Percentiles rank a stretch among this genome's conserved stretches.
Conservation (phyloP, 176 grass and related monocot genomes). For the Lolium multiflorum region DNA sequence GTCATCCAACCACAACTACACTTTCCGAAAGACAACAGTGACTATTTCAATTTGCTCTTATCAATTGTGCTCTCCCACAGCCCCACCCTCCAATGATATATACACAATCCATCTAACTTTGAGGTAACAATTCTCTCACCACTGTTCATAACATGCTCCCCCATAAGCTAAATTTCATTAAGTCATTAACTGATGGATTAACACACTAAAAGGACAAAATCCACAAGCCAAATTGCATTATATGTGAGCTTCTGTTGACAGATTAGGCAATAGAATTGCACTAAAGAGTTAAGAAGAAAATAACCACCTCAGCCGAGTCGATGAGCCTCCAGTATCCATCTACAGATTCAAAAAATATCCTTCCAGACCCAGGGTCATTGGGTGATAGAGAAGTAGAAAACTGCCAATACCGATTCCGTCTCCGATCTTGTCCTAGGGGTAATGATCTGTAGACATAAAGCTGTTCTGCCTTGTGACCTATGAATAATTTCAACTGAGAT, state of each 20-base stretch:
- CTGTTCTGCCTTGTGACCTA: constrained; percentile 87
- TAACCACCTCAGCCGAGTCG: constrained; percentile 84
- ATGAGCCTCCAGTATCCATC: constrained; percentile 86
- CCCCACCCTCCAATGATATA: neutral
- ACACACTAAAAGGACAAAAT: constrained; percentile 24
- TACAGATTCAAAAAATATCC: constrained; percentile 93
- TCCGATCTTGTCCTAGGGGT: constrained; percentile 98
- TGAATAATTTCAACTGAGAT: constrained; percentile 84
- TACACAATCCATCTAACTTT: neutral
- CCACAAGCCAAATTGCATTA: neutral
- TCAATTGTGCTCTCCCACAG: neutral
- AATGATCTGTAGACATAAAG: constrained; percentile 85
- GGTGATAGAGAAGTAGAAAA: constrained; percentile 84
- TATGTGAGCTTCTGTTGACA: constrained; percentile 2
- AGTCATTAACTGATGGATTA: neutral
- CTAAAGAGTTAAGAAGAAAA: constrained; percentile 31
- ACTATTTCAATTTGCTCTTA: constrained; percentile 16
- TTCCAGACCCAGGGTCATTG: constrained; percentile 86
- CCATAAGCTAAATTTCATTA: neutral
- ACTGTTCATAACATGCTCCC: neutral
- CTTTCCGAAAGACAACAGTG: neutral
- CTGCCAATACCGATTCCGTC: constrained; percentile 89
- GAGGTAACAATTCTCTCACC: neutral
- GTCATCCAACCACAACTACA: constrained; percentile 13
- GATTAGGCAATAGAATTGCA: neutral